These are phyloP conservation scores for Daldinia sp. DNA, from an alignment of 2,329 filamentous ascomycete genomes.

Conservation along the genomic window DNA sequence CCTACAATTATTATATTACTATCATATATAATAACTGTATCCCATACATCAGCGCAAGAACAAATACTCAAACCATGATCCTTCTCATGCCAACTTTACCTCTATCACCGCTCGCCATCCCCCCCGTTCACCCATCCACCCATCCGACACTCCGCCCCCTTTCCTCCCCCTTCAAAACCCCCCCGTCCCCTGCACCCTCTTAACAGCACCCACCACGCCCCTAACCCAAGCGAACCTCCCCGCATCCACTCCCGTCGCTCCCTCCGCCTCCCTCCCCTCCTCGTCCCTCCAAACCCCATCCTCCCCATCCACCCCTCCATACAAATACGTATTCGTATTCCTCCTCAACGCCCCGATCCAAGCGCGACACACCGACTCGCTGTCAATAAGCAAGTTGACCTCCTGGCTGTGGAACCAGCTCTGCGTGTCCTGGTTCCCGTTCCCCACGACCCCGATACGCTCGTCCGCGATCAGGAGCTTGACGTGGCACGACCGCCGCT, in stretches of 20 bases:
- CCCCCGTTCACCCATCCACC: neutral
- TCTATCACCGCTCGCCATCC: neutral
- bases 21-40: neutral
- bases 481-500: constrained; percentile 77
- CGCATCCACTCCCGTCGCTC: constrained; percentile 68
- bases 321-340: constrained; percentile 75
- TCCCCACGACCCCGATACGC: constrained; percentile 76
- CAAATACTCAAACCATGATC: neutral
- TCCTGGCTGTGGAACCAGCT: constrained; percentile 84
- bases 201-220: constrained; percentile 48
- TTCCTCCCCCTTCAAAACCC: constrained; percentile 43
- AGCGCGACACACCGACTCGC: constrained; percentile 66
- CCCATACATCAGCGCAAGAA: neutral
- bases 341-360: constrained; percentile 73
- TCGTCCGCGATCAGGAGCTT: constrained; percentile 82
- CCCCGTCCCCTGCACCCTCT: constrained; percentile 47
- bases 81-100: neutral
- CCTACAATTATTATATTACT: neutral
- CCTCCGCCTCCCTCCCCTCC: constrained; percentile 56
- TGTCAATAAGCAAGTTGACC: constrained; percentile 81
- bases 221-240: constrained; percentile 46
- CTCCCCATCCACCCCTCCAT: constrained; percentile 63
- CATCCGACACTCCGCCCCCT: neutral
- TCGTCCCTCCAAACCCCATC: constrained; percentile 74
- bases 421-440: constrained; percentile 85